Evolutionary conservation across 345 rosid species (phyloP).

Genomic region (Sisymbrium altissimum): DNA sequence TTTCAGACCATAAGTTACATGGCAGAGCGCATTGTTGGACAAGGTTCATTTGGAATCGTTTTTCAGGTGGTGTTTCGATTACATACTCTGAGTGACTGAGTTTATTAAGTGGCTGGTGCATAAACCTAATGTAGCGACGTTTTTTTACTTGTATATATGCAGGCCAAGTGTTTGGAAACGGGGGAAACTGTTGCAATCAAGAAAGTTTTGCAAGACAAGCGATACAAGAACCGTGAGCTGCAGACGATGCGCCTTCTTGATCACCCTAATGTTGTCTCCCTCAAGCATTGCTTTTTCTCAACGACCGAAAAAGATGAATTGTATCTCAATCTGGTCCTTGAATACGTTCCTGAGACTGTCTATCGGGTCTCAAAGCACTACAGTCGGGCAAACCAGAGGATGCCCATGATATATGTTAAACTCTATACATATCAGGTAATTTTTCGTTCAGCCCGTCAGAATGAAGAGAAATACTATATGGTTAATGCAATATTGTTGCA

Average conservation of each 20-base stretch:
- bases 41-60: conserved; percentile 94
- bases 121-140: background rate
- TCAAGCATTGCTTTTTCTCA: conserved; percentile 95
- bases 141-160: background rate
- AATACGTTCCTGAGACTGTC: conserved; percentile 92
- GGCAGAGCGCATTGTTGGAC: conserved; percentile 98
- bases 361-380: conserved; percentile 89
- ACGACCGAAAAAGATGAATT: conserved; percentile 90
- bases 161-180: conserved; percentile 97
- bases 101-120: background rate
- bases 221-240: conserved; percentile 96
- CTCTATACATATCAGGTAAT: conserved; percentile 87
- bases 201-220: conserved; percentile 59
- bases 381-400: conserved; percentile 72
- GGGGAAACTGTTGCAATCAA: conserved; percentile 86
- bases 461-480: background rate
- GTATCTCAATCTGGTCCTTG: conserved; percentile 89
- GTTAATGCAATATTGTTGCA: background rate
- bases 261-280: conserved; percentile 86
- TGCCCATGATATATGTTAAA: conserved; percentile 88
- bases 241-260: conserved; percentile 97
- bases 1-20: conserved; percentile 86
- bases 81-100: background rate
- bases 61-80: conserved; percentile 57
- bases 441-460: background rate